These are phyloP conservation scores for Penicillium canescens DNA, from an alignment of 495 filamentous ascomycete genomes.

Conservation along the genomic window DNA sequence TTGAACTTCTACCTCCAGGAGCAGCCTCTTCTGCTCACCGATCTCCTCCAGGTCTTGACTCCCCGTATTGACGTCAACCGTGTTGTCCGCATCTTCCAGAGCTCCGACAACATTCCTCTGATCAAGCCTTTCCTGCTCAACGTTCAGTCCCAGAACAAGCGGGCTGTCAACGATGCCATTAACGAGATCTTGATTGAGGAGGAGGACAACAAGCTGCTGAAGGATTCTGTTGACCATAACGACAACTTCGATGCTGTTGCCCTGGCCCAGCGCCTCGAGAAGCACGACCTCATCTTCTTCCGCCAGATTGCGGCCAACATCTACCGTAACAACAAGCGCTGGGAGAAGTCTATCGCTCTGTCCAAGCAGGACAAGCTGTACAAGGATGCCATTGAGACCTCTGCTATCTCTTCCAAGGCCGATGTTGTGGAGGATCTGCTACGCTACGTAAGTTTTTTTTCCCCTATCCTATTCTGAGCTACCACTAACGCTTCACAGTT, in stretches of 20 bases:
- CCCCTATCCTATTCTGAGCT: conserved; percentile 1
- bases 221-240: conserved; percentile 96
- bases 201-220: conserved; percentile 97
- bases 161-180: conserved; percentile 95
- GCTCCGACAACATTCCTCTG: conserved; percentile 95
- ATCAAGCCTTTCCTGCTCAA: conserved; percentile 99
- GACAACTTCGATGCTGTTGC: conserved; percentile 98
- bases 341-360: conserved; percentile 98
- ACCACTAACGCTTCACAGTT: conserved; percentile 64
- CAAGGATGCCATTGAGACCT: conserved; percentile 99
- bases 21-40: conserved; percentile 91
- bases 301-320: conserved; percentile 97
- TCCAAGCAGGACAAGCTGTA: conserved; percentile 99
- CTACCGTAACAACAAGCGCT: conserved; percentile 99
- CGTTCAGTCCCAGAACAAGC: conserved; percentile 97
- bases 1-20: conserved; percentile 98
- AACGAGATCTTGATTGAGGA: conserved; percentile 98
- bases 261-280: conserved; percentile 91
- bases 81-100: conserved; percentile 96
- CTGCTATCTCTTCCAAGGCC: conserved; percentile 87
- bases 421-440: conserved; percentile 95
- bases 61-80: conserved; percentile 96
- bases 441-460: conserved; percentile 77
- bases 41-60: conserved; percentile 89
- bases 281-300: conserved; percentile 98